Conservation (phyloP, 2,329 filamentous ascomycete species). For the Colletotrichum agaves region DNA sequence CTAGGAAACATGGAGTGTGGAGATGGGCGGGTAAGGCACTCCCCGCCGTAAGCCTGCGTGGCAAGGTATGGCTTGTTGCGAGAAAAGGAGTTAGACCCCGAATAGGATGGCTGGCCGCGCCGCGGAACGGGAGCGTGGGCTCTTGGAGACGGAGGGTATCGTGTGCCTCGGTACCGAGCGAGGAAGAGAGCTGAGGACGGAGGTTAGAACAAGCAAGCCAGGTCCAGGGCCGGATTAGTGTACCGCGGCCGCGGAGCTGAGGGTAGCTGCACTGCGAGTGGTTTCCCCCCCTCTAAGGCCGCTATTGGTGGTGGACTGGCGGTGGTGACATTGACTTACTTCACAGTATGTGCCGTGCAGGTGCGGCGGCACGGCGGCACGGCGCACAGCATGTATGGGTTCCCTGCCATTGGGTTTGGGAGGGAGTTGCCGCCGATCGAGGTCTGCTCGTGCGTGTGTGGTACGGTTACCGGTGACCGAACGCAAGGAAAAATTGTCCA, state of each 20-base stretch:
- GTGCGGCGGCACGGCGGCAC: background rate
- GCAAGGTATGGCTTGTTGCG: conserved; percentile 8
- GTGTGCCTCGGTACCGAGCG: conserved; percentile 33
- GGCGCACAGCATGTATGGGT: background rate
- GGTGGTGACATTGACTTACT: no score
- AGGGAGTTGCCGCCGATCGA: conserved; percentile 15
- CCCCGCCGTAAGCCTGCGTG: conserved; percentile 5
- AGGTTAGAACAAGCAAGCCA: conserved; percentile 3
- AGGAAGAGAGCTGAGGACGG: conserved; percentile 10
- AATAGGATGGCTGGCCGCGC: conserved; percentile 31
- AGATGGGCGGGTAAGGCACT: conserved; percentile 22
- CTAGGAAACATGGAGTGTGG: conserved; percentile 31
- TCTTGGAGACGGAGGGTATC: conserved; percentile 8
- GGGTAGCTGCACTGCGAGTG: conserved; percentile 4
- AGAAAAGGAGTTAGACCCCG: conserved; percentile 30
- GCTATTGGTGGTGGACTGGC: background rate
- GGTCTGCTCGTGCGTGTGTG: background rate
- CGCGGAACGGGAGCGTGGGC: conserved; percentile 33
- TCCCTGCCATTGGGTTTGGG: background rate
- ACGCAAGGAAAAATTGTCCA: background rate
- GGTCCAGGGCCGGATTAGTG: conserved; percentile 33
- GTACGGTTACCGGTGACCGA: background rate
- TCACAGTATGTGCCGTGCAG: background rate
- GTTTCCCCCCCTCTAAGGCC: conserved; percentile 5
- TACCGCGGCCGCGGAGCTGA: conserved; percentile 35